These are phyloP conservation scores for Blastomyces percursus DNA, from an alignment of 2,329 filamentous ascomycete genomes.

Conservation along the genomic window DNA sequence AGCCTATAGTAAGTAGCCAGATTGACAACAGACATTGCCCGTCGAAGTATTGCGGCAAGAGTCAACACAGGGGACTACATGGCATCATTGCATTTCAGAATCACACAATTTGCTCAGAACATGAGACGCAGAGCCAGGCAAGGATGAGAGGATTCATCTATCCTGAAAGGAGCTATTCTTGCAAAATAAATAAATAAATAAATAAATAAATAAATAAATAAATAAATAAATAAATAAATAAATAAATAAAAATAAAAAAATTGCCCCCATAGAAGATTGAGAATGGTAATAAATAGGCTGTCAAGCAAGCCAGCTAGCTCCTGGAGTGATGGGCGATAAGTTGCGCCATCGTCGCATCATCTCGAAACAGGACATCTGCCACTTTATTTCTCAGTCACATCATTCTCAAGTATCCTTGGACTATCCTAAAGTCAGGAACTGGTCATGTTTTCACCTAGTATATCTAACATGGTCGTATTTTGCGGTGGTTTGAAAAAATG, in stretches of 20 bases:
- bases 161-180: background rate
- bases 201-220: no score
- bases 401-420: background rate
- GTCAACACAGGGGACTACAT: background rate
- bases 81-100: conserved; percentile 1
- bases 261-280: background rate
- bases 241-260: no score
- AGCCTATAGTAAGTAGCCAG: background rate
- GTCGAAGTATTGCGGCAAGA: background rate
- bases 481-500: no score
- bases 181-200: no score
- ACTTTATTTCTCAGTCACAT: background rate
- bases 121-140: background rate
- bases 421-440: background rate
- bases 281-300: background rate
- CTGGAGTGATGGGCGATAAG: background rate
- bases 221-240: no score
- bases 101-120: background rate
- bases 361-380: background rate
- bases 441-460: background rate
- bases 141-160: background rate
- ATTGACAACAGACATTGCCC: background rate
- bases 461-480: no score
- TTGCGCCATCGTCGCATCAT: background rate
- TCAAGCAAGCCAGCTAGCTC: background rate